Conservation (phyloP, 129 eudicot genomes). For the Helianthus tuberosus region DNA sequence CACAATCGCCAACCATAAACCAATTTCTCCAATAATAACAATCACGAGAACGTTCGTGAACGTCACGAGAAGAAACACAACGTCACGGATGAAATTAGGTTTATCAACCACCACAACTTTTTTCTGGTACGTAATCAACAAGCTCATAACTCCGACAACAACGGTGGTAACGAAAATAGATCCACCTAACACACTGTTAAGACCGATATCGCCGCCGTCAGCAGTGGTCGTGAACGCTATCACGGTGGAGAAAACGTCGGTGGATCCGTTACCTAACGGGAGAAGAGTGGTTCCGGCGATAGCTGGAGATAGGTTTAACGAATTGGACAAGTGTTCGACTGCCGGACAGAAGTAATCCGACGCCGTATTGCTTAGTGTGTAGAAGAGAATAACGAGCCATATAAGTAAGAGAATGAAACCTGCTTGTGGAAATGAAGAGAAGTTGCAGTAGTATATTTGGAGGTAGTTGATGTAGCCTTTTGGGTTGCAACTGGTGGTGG, state of each 20-base stretch:
- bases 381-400: constrained; percentile 62
- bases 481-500: constrained; percentile 37
- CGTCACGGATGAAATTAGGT: constrained; percentile 57
- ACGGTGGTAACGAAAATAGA: constrained; percentile 59
- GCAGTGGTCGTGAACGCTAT: constrained; percentile 51
- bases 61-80: constrained; percentile 50
- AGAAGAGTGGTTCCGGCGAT: constrained; percentile 76
- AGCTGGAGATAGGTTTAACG: constrained; percentile 55
- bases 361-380: constrained; percentile 59
- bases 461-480: constrained; percentile 65
- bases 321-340: constrained; percentile 48
- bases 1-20: constrained; percentile 42
- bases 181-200: constrained; percentile 71
- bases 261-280: constrained; percentile 72
- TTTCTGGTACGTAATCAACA: constrained; percentile 19
- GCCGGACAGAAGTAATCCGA: constrained; percentile 65
- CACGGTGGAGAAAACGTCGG: constrained; percentile 61
- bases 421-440: constrained; percentile 25
- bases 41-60: constrained; percentile 44
- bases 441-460: constrained; percentile 58
- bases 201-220: constrained; percentile 59
- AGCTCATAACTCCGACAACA: constrained; percentile 61
- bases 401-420: constrained; percentile 45
- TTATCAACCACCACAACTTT: constrained; percentile 37
- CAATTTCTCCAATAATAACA: constrained; percentile 41